Base-by-base conservation (phyloP, 2,329 filamentous ascomycete species). In the Dothistroma pini region DNA sequence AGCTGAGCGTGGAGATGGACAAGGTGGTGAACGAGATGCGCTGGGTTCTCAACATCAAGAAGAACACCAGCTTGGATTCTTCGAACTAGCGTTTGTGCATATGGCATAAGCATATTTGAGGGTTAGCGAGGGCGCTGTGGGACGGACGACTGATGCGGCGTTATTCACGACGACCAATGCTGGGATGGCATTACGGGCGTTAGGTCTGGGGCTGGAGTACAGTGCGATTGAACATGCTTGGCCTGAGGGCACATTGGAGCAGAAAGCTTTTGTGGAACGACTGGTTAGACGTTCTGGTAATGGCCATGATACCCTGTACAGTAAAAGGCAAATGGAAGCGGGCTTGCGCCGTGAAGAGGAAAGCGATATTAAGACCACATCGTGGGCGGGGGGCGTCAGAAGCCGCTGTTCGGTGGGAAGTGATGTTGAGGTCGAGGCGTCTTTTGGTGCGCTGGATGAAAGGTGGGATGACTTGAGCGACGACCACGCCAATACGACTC, bases 1-100 rank as follows among this genome's bases (percentile, higher is more conserved):
- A 78, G 65, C 80, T 85, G 64, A 88, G 90, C 70, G 76, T 80
- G 29, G 83, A 88, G 70, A 87, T 89, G 68, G 79, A 85, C 64
- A 75, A 74, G 59, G 78, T 85, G 29, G 76, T 89, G 55, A 80
- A 86, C 64, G 85, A 90, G 77, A 81, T 93, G 74, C 84, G 80
- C 70, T 92, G 89, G 89, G 87, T 89, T 14, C 80, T 92, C 65
- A 85, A 83, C 57, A 82, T 89, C 56, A 87, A 89, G 76, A 76
- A 83, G 63, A 68, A 66, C 54, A 65, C 63, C 16, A 56, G 32
- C 8, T 34, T 57, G 57, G 52, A 57, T 31, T 47, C 57, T 16
- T 57, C 50, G 11, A 57, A 34, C 21, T 54, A 51, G 44, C 8
- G 22, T 32, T 53, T 25, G 25, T 31, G 34, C 32, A 25, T 31